Evolutionary conservation across 176 grass and related monocot species (phyloP).

Genomic region (Carex parvula): DNA sequence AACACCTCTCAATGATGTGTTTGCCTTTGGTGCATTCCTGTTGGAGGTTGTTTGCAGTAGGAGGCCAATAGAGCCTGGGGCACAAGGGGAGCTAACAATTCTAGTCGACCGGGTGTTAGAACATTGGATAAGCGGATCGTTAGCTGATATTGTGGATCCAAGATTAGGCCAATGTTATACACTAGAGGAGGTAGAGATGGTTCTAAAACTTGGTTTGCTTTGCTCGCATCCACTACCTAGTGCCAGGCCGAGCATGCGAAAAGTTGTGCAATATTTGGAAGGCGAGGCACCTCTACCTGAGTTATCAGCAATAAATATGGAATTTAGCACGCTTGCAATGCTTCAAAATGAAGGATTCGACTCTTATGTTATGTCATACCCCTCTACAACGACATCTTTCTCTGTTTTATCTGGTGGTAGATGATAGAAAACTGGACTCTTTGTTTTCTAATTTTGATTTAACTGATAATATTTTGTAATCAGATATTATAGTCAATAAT

Average conservation of each 20-base stretch:
- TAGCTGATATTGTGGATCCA: slow-evolving; percentile 28
- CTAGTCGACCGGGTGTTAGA: slow-evolving; percentile 35
- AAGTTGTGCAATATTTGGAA: slow-evolving; percentile 39
- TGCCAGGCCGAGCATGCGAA: slow-evolving; percentile 40
- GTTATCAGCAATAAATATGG: not conserved
- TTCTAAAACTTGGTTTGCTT: slow-evolving; percentile 39
- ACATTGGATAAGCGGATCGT: slow-evolving; percentile 23
- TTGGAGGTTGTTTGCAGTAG: slow-evolving; percentile 47
- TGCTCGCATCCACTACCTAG: slow-evolving; percentile 39
- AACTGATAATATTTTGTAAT: not conserved
- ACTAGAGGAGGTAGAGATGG: slow-evolving; percentile 26
- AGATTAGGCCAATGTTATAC: slow-evolving; percentile 20
- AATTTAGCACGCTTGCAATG: slow-evolving; percentile 8
- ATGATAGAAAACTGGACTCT: not conserved
- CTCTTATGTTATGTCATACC: slow-evolving; percentile 4
- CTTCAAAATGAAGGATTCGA: slow-evolving; percentile 22
- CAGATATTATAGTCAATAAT: not conserved
- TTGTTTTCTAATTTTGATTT: not conserved
- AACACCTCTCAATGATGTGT: slow-evolving; percentile 4
- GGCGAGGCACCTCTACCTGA: slow-evolving; percentile 29
- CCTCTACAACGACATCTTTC: slow-evolving; percentile 25
- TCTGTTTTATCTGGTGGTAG: slow-evolving; percentile 6
- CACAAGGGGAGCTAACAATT: slow-evolving; percentile 4
- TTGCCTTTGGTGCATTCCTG: slow-evolving; percentile 45
- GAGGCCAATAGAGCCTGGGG: slow-evolving; percentile 19